Evolutionary conservation across 2,329 filamentous ascomycete species (phyloP).

Genomic region (Pseudocercospora eumusae): DNA sequence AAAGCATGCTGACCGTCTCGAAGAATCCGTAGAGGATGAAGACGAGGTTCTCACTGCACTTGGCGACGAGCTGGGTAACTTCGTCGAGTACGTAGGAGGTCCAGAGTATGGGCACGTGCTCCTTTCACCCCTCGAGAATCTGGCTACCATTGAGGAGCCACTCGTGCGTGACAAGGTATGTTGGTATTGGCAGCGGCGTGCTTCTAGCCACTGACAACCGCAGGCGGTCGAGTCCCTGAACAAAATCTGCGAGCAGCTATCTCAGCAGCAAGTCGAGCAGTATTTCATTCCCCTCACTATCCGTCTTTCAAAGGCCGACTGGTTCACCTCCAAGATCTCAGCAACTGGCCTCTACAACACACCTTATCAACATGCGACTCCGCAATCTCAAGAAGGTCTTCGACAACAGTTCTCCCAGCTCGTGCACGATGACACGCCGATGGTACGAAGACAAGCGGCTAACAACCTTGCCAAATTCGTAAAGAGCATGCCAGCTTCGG

Average conservation of each 20-base stretch:
- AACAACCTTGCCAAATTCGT: conserved; percentile 97
- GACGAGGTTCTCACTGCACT: conserved; percentile 96
- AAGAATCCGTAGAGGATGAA: conserved; percentile 98
- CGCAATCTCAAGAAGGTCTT: conserved; percentile 84
- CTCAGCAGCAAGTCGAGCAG: conserved; percentile 89
- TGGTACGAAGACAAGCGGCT: conserved; percentile 95
- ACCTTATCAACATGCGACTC: conserved; percentile 88
- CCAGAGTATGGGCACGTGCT: conserved; percentile 93
- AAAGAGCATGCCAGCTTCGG: conserved; percentile 87
- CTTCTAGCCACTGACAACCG: conserved; percentile 34
- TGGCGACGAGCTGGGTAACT: conserved; percentile 93
- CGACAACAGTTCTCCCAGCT: conserved; percentile 88
- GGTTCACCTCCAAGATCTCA: conserved; percentile 99
- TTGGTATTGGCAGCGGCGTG: conserved; percentile 32
- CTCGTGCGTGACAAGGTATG: conserved; percentile 93
- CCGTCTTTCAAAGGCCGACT: conserved; percentile 97
- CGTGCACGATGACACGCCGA: conserved; percentile 97
- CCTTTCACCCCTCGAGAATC: conserved; percentile 93
- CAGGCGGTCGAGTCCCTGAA: conserved; percentile 98
- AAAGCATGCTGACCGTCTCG: conserved; percentile 37
- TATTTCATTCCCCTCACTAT: conserved; percentile 95
- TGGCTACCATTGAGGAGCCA: conserved; percentile 97
- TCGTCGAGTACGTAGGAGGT: conserved; percentile 96
- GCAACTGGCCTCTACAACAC: conserved; percentile 92
- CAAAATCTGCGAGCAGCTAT: conserved; percentile 95